Base-by-base conservation (phyloP, 2,329 filamentous ascomycete species). In the Colletotrichum sidae region DNA sequence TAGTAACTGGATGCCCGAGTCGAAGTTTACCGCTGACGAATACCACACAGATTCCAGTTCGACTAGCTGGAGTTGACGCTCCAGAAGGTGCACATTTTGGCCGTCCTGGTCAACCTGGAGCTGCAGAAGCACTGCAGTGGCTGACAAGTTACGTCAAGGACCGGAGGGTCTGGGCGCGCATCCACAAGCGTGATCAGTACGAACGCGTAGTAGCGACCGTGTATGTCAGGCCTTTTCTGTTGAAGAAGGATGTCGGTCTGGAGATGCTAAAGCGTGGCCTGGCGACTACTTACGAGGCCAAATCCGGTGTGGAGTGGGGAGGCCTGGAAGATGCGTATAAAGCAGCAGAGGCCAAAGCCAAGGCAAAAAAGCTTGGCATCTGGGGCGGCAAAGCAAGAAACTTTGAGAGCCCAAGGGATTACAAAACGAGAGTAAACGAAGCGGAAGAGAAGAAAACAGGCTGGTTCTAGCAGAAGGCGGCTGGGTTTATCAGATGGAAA, bases 11-110 rank as follows among this genome's bases (percentile, higher is more conserved):
- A 17, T 49, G 6, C n/a, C 44, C 13, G 4, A 15, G 1, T 10
- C 11, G n/a, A 12, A 15, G 34, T 6, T 3, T 11, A 3, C 17
- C 10, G 10, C 39, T 61, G 34, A 61, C 49, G 37, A 45, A 12
- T 8, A 13, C 13, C 34, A 6, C 41, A 15, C 72, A 96, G 91
- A 92, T 99, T 70, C 89, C 94, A 55, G 86, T 99, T 61, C 92
- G 96, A 35, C 85, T 99, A 61, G 96, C 96, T 13, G 96, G 96
- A 54, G 82, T 99, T 59, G 96, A 99, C 77, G 96, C 96, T 10
- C 96, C 96, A 2, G 96, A 99, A 79, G 84, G 92, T 60, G 90
- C 94, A 8, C 96, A 99, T 78, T 99, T 97, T 78, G 96, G 96
- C 58, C 88, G 89, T 55, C 91, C 93, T 34, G 92, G 90, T 9